Percentiles rank a stretch among this genome's conserved stretches.
These are phyloP conservation scores for Metschnikowia peoriensis DNA, from an alignment of 805 yeast species.

Conservation along the genomic window DNA sequence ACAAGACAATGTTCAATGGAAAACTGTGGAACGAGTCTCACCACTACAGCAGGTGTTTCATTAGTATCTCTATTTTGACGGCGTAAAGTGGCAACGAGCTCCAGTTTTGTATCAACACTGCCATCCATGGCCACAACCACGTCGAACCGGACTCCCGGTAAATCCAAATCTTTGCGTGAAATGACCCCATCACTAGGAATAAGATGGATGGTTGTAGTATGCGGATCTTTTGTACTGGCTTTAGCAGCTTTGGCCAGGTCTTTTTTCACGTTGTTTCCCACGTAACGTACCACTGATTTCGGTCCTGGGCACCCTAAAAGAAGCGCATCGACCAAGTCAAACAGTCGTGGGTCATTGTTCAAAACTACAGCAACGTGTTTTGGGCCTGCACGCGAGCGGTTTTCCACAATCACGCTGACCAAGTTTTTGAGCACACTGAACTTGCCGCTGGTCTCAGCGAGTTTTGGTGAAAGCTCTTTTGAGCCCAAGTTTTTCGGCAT, in stretches of 20 bases:
- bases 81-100: slow-evolving; percentile 28
- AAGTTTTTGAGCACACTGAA: slow-evolving; percentile 69
- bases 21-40: slow-evolving; percentile 72
- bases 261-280: slow-evolving; percentile 57
- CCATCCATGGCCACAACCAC: slow-evolving; percentile 63
- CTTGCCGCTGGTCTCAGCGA: slow-evolving; percentile 81
- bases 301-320: slow-evolving; percentile 54
- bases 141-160: slow-evolving; percentile 45
- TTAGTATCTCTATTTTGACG: slow-evolving; percentile 28
- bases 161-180: slow-evolving; percentile 20
- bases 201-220: slow-evolving; percentile 34
- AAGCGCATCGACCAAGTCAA: slow-evolving; percentile 74
- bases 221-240: slow-evolving; percentile 16
- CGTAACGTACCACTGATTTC: slow-evolving; percentile 52
- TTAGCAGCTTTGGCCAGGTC: slow-evolving; percentile 34
- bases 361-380: slow-evolving; percentile 69
- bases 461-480: slow-evolving; percentile 66
- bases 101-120: slow-evolving; percentile 45
- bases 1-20: slow-evolving; percentile 78
- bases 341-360: slow-evolving; percentile 56
- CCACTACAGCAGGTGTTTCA: slow-evolving; percentile 45
- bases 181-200: slow-evolving; percentile 40
- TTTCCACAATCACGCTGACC: slow-evolving; percentile 49
- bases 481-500: slow-evolving; percentile 76
- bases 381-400: slow-evolving; percentile 24